Percentiles rank a stretch among this genome's conserved stretches.
These are phyloP conservation scores for Hericium erinaceus DNA, from an alignment of 768 basidiomycete species.

Conservation along the genomic window DNA sequence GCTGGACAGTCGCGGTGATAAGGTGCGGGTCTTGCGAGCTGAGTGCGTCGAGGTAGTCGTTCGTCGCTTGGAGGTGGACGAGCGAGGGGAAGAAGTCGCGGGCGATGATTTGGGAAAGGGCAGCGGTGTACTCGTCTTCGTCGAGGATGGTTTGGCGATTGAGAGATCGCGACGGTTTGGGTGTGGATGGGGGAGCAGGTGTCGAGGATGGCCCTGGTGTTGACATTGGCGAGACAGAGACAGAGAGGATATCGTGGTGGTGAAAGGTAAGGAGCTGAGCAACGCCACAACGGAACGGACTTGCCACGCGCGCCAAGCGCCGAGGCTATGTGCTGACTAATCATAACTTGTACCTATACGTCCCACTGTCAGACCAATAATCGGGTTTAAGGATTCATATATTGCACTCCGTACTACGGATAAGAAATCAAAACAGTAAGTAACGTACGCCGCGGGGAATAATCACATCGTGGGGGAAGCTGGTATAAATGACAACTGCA, in stretches of 20 bases:
- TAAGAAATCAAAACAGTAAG: not conserved
- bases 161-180: conserved; percentile 42
- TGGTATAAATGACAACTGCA: conserved; percentile 3
- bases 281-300: not conserved
- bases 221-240: conserved; percentile 21
- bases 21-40: conserved; percentile 65
- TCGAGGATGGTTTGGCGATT: conserved; percentile 67
- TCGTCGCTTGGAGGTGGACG: conserved; percentile 80
- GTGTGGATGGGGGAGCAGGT: conserved; percentile 1
- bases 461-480: not conserved
- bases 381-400: not conserved
- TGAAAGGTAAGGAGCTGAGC: not conserved
- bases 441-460: not conserved
- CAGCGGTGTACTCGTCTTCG: conserved; percentile 92
- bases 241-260: not conserved
- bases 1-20: conserved; percentile 68
- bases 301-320: not conserved
- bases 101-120: conserved; percentile 85
- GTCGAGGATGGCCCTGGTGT: conserved; percentile 21
- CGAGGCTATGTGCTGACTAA: not conserved
- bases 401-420: conserved; percentile 1
- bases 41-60: conserved; percentile 76
- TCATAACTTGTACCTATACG: not conserved
- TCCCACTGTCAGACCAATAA: too few relatives aligned
- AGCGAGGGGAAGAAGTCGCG: conserved; percentile 98